Percentiles rank a stretch among this genome's conserved stretches.
phyloP scores from a whole-genome alignment of 306 rosid genomes.

The Mimosa bimucronata region DNA sequence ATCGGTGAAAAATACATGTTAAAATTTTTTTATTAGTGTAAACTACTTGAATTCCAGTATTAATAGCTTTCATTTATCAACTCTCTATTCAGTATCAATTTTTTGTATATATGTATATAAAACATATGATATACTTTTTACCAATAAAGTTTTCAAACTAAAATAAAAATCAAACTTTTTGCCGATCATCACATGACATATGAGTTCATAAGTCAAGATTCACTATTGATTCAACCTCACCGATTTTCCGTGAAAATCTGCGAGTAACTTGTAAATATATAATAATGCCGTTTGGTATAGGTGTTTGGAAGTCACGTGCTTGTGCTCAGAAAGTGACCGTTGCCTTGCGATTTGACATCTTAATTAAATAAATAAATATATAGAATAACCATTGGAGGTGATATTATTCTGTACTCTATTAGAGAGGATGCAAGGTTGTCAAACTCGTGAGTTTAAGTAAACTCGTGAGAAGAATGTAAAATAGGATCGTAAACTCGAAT shows the following conservation, averaged over 20 bases:
- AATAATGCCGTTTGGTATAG: conserved; percentile 23
- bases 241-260: conserved; percentile 29
- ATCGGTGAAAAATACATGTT: no score
- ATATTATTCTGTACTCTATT: no score
- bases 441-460: no score
- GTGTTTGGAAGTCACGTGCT: conserved; percentile 48
- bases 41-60: no score
- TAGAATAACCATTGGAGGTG: background rate
- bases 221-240: conserved; percentile 8
- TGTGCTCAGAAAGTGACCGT: conserved; percentile 50
- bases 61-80: no score
- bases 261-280: background rate
- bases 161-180: conserved; percentile 38
- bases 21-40: no score
- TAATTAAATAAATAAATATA: background rate
- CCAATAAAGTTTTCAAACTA: conserved; percentile 6
- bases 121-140: no score
- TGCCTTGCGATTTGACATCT: conserved; percentile 36
- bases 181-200: conserved; percentile 55
- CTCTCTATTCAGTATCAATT: no score
- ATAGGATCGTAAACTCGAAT: no score
- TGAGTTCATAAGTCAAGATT: conserved; percentile 13
- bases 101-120: no score
- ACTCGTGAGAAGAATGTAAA: no score
- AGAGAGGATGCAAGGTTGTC: no score